Percentiles rank a stretch among this genome's conserved stretches.
These are phyloP conservation scores for Kentomonas sorsogonicus DNA, from an alignment of 208 protist genomes.

Conservation along the genomic window DNA sequence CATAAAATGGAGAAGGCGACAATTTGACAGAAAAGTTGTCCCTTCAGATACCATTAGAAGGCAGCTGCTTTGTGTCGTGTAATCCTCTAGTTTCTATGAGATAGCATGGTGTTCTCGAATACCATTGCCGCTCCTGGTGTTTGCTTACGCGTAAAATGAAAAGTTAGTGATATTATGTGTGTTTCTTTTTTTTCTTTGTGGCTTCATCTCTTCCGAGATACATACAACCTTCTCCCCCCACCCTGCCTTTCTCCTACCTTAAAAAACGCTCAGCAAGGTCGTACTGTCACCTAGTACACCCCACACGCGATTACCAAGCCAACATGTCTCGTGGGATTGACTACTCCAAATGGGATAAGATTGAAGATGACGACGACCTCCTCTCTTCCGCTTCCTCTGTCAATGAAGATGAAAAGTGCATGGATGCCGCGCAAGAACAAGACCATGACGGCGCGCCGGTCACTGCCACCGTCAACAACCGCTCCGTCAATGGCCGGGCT, in stretches of 20 bases:
- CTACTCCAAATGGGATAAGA: slow-evolving; percentile 81
- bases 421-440: background rate
- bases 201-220: no score
- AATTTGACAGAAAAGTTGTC: no score
- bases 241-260: no score
- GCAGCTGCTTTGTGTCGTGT: no score
- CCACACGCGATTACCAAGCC: no score
- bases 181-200: background rate
- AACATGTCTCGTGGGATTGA: slow-evolving; percentile 75
- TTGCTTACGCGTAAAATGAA: background rate
- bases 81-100: no score
- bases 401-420: background rate
- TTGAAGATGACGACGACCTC: slow-evolving; percentile 44
- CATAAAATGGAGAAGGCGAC: no score
- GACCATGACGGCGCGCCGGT: background rate
- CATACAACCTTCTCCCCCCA: background rate
- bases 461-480: background rate
- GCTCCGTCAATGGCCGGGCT: background rate
- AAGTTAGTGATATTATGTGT: background rate
- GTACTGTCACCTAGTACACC: no score
- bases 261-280: no score
- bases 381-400: slow-evolving; percentile 7
- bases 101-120: no score
- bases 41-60: no score
- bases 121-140: no score